A percentile compares a stretch with the other conserved stretches of the same genome.
These are phyloP conservation scores for Apocynum venetum DNA, from an alignment of 257 asterid species.

Conservation along the genomic window DNA sequence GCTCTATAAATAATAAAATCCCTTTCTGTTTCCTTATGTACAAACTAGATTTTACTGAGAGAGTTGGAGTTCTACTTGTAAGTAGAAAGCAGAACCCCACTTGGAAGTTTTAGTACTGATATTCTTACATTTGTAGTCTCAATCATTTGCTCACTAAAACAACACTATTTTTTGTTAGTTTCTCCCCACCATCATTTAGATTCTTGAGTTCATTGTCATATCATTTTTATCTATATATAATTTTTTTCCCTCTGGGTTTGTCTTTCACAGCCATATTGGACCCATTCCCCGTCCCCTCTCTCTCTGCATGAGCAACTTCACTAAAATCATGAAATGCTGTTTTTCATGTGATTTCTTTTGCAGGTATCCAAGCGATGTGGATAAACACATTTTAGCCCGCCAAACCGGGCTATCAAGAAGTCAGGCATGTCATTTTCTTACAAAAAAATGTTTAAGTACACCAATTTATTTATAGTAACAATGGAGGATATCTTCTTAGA, in stretches of 20 bases:
- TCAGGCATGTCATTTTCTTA: conserved; percentile 67
- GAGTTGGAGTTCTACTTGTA: conserved; percentile 16
- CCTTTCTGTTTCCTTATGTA: neutral
- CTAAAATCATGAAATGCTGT: neutral
- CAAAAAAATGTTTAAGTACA: conserved; percentile 13
- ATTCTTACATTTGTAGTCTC: conserved; percentile 28
- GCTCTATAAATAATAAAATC: neutral
- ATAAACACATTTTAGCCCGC: conserved; percentile 91
- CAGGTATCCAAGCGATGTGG: conserved; percentile 99
- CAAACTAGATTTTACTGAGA: conserved; percentile 14
- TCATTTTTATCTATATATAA: neutral
- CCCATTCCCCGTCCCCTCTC: conserved; percentile 21
- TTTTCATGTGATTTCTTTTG: conserved; percentile 12
- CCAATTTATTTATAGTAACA: conserved; percentile 25
- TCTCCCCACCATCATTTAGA: conserved; percentile 25
- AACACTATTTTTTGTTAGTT: conserved; percentile 30
- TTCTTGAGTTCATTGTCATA: conserved; percentile 20
- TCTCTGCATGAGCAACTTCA: conserved; percentile 2
- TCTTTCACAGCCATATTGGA: conserved; percentile 31
- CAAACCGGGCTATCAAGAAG: conserved; percentile 98
- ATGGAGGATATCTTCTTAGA: conserved; percentile 29
- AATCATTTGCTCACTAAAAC: conserved; percentile 30
- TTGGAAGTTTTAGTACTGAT: conserved; percentile 17
- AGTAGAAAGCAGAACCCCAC: conserved; percentile 20
- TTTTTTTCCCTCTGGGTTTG: conserved; percentile 32